Evolutionary conservation across 257 asterid species (phyloP).

Genomic region (Lavandula angustifolia): DNA sequence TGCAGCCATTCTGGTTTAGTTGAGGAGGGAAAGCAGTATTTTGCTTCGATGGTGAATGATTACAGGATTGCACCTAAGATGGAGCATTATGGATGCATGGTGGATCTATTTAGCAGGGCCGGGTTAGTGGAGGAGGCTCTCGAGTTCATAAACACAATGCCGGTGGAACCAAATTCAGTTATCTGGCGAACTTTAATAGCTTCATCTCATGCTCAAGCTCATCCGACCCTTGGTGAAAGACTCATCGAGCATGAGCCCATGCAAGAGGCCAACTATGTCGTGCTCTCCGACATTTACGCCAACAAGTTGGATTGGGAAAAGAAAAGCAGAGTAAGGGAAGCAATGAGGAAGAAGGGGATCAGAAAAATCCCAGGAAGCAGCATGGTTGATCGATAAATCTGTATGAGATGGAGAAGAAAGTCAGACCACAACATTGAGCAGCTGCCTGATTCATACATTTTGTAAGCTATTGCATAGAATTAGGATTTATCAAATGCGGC

Average conservation of each 20-base stretch:
- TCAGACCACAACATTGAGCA: too few relatives aligned
- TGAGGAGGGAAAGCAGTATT: conserved; percentile 56
- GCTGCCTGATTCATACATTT: too few relatives aligned
- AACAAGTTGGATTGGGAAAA: conserved; percentile 62
- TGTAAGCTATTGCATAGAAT: too few relatives aligned
- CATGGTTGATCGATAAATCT: conserved; percentile 49
- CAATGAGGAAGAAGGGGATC: conserved; percentile 68
- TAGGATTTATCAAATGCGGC: too few relatives aligned
- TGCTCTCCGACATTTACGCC: conserved; percentile 67
- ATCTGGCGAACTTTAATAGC: conserved; percentile 59
- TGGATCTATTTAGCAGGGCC: conserved; percentile 71
- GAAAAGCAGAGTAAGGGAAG: conserved; percentile 60
- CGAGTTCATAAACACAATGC: conserved; percentile 59
- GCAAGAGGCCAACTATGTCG: conserved; percentile 63
- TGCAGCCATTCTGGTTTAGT: conserved; percentile 85
- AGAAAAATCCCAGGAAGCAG: conserved; percentile 78
- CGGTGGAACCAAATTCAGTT: conserved; percentile 64
- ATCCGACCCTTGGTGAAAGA: conserved; percentile 57
- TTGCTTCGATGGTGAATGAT: conserved; percentile 55
- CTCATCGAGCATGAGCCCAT: conserved; percentile 56
- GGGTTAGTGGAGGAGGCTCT: conserved; percentile 65
- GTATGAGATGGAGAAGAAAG: too few relatives aligned
- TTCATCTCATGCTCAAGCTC: conserved; percentile 57
- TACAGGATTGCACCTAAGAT: conserved; percentile 59
- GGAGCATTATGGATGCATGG: conserved; percentile 90